These are phyloP conservation scores for Euryodendron excelsum DNA, from an alignment of 148 eudicot genomes.

Conservation along the genomic window DNA sequence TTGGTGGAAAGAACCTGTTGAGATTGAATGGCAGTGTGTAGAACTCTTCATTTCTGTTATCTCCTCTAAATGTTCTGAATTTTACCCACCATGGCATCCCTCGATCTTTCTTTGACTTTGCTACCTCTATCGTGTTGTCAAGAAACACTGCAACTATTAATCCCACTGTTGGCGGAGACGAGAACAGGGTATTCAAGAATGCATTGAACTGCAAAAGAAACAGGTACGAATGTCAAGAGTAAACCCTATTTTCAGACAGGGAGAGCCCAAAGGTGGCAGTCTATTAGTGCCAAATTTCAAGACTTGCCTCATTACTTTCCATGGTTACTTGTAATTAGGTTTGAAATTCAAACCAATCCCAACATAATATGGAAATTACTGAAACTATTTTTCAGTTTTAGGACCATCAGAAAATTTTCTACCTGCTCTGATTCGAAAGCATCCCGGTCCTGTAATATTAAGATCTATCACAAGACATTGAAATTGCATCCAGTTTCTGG, in stretches of 20 bases:
- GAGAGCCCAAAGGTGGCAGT: no score
- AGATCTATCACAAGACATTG: no score
- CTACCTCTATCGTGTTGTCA: constrained; percentile 95
- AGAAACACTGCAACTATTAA: constrained; percentile 85
- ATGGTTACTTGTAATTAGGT: background rate
- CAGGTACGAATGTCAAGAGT: background rate
- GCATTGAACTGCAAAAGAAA: constrained; percentile 80
- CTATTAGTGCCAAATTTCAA: background rate
- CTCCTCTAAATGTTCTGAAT: constrained; percentile 94
- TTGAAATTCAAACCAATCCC: background rate
- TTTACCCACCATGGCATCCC: constrained; percentile 99
- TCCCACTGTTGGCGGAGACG: constrained; percentile 85
- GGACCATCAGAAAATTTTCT: no score
- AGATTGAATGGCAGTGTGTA: constrained; percentile 95
- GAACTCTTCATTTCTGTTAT: constrained; percentile 93
- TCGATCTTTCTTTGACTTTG: constrained; percentile 82
- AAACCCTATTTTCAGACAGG: no score
- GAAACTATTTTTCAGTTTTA: background rate
- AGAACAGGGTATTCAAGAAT: constrained; percentile 73
- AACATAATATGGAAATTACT: background rate
- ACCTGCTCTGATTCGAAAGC: no score
- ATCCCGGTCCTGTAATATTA: no score
- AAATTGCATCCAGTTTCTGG: no score
- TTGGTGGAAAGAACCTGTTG: constrained; percentile 97
- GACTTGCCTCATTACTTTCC: background rate